Base-by-base conservation (phyloP, 2,329 filamentous ascomycete genomes). In the Acrodontium crateriforme region DNA sequence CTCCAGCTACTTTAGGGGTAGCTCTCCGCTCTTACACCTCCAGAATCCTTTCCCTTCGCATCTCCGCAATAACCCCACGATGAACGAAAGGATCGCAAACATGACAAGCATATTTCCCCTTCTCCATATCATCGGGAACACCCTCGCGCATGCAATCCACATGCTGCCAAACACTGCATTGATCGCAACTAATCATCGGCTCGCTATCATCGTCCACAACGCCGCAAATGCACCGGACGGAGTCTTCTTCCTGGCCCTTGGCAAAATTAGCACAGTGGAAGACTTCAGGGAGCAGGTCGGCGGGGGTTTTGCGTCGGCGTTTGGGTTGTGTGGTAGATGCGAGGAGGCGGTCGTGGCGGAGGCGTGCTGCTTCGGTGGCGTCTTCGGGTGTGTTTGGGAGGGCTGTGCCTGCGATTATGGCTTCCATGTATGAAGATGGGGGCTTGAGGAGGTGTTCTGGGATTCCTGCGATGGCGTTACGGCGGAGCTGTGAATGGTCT, bases 81-180 rank as follows among this genome's bases (percentile, higher is more conserved):
- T 22, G 20, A 10, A 12, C 20, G 8, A n/a, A 22, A 10, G 20
- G 20, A 22, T 22, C 20, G 8, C 20, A 22, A 10, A 22, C 20
- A 8, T 22, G 20, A 12, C 20, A 22, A 10, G 20, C 20, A 22
- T 22, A 22, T 12, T 10, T 10, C 5, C 28, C 31, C n/a, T 27
- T 19, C 12, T 9, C 18, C 10, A 27, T 11, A 16, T 38, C 17
- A 27, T 24, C 22, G 18, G 35, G 32, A 23, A 34, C 32, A 13
- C 31, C 39, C 5, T 29, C 33, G 6, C 32, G 35, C 24, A 50
- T 32, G 21, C 47, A 50, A 3, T 13, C 19, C 8, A 32, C 25
- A 24, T 51, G 46, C 41, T 51, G 45, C 46, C 47, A 51, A 7
- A 46, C 46, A 12, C 15, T 14, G 18, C 46, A 49, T 11, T 21